phyloP scores from a whole-genome alignment of 805 yeast genomes.

The Pichia membranifaciens region DNA sequence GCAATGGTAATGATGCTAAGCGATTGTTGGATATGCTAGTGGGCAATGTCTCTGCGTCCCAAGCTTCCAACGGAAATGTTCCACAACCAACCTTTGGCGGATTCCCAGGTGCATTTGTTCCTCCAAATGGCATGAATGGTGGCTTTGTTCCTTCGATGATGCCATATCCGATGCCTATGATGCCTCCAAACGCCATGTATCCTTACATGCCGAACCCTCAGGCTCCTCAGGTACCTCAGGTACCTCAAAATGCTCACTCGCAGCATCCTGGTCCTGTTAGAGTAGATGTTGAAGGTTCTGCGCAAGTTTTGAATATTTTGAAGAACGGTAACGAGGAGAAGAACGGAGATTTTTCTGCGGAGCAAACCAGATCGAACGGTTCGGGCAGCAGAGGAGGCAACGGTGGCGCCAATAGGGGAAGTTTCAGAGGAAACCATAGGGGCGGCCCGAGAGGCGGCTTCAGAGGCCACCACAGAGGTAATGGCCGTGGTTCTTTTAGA shows the following conservation, averaged over 20 bases:
- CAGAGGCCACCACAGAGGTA: constrained; percentile 15
- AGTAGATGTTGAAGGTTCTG: constrained; percentile 3
- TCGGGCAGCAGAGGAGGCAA: background rate
- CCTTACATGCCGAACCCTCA: constrained; percentile 9
- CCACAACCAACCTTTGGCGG: background rate
- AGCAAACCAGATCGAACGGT: background rate
- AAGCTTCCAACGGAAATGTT: background rate
- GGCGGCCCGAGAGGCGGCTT: constrained; percentile 17
- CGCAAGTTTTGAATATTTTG: constrained; percentile 6
- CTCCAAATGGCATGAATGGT: background rate
- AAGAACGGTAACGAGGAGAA: background rate
- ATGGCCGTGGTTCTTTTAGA: background rate
- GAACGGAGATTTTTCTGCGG: background rate
- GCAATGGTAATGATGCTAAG: constrained; percentile 19
- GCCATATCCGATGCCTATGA: constrained; percentile 11
- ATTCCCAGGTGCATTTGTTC: background rate
- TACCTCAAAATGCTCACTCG: background rate
- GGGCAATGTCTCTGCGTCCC: background rate
- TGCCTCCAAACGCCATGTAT: constrained; percentile 8
- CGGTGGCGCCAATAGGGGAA: background rate
- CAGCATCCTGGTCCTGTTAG: background rate
- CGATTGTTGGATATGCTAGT: constrained; percentile 23
- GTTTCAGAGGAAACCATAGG: constrained; percentile 4
- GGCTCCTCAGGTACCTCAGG: background rate
- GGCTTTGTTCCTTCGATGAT: constrained; percentile 4